Percentiles rank a stretch among this genome's conserved stretches.
Evolutionary conservation across 768 basidiomycete genomes (phyloP).

Genomic region (Macrolepiota albuminosa): DNA sequence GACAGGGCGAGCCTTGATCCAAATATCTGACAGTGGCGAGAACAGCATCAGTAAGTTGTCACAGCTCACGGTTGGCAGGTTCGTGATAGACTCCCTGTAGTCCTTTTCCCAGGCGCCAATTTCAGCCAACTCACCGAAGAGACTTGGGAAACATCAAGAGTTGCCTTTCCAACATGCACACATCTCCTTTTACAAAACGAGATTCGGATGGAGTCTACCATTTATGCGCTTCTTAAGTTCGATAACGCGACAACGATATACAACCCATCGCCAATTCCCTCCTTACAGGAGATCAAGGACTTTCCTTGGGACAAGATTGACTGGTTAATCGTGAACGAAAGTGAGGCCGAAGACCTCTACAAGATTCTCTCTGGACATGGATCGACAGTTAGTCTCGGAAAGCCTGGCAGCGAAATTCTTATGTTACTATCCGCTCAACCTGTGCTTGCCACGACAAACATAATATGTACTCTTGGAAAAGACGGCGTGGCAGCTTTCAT

Average conservation of each 20-base stretch:
- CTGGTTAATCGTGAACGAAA: constrained; percentile 56
- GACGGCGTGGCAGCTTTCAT: constrained; percentile 44
- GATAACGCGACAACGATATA: constrained; percentile 31
- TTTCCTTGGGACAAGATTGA: constrained; percentile 49
- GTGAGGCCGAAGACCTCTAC: constrained; percentile 38
- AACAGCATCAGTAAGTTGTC: constrained; percentile 52
- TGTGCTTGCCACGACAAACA: constrained; percentile 31
- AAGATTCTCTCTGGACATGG: constrained; percentile 16
- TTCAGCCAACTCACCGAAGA: constrained; percentile 34
- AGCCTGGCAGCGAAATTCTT: constrained; percentile 13
- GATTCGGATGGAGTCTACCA: constrained; percentile 39
- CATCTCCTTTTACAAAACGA: constrained; percentile 61
- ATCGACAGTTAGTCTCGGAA: constrained; percentile 4
- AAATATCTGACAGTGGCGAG: constrained; percentile 52
- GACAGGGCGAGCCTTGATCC: constrained; percentile 59
- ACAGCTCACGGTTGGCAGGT: neutral
- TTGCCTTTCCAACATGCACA: constrained; percentile 31
- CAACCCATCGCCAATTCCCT: constrained; percentile 58
- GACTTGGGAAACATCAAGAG: constrained; percentile 14
- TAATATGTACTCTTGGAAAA: constrained; percentile 55
- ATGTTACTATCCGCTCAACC: constrained; percentile 18
- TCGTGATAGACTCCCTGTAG: constrained; percentile 20
- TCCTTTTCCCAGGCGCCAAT: constrained; percentile 58
- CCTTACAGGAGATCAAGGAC: constrained; percentile 27
- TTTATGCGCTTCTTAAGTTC: constrained; percentile 27